phyloP scores from a whole-genome alignment of 225 moss, liverwort and hornwort genomes.

The Pseudisothecium myosuroides region DNA sequence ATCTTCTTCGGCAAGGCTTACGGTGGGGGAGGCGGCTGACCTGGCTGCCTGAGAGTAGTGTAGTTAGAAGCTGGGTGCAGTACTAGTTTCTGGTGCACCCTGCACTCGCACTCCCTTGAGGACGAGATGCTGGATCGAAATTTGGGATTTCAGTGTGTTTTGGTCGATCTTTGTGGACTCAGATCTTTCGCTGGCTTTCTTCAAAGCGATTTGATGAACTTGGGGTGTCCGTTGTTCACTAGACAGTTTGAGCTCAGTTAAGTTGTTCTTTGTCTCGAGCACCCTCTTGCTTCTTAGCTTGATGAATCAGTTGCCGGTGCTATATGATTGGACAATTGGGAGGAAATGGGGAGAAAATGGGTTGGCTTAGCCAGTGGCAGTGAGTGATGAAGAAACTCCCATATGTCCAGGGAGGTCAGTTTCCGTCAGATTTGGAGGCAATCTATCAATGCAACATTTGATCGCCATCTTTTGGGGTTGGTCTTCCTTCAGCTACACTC shows the following conservation, averaged over 20 bases:
- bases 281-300: neutral
- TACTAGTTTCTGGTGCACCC: neutral
- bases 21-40: constrained; percentile 53
- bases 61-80: neutral
- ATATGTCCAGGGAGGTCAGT: neutral
- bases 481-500: neutral
- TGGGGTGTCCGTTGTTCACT: neutral
- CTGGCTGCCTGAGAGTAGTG: neutral
- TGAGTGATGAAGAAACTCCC: neutral
- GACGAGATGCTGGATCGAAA: neutral
- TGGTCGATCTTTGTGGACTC: neutral
- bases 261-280: neutral
- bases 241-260: neutral
- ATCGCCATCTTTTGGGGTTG: neutral
- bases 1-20: constrained; percentile 75
- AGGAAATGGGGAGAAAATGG: neutral
- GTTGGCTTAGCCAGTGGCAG: neutral
- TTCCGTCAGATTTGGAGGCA: neutral
- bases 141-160: neutral
- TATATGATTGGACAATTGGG: neutral
- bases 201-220: neutral
- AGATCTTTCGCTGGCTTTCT: neutral
- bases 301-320: neutral
- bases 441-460: neutral
- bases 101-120: too few relatives aligned